Conservation (phyloP, 768 basidiomycete genomes). For the Panellus pusillus region DNA sequence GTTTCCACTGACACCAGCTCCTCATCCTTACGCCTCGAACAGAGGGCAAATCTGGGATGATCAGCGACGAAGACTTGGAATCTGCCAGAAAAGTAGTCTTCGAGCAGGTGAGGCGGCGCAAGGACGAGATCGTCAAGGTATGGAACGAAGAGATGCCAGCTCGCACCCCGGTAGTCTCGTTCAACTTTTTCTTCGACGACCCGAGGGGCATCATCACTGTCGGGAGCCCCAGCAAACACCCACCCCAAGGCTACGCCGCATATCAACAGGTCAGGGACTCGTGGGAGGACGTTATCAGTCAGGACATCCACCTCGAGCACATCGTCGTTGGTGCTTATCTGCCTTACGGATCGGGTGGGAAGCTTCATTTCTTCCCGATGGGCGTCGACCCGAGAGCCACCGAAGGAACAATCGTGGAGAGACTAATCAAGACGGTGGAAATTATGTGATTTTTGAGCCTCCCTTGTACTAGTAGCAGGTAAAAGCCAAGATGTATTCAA, state of each 20-base stretch:
- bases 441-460: neutral
- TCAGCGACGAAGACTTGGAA: slow-evolving; percentile 16
- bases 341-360: slow-evolving; percentile 8
- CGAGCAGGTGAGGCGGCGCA: slow-evolving; percentile 16
- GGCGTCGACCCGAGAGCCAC: neutral
- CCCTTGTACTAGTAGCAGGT: too few species aligned
- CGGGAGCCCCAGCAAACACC: slow-evolving; percentile 11
- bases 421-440: slow-evolving; percentile 16
- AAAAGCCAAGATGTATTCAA: neutral
- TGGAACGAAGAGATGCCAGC: slow-evolving; percentile 16
- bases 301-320: slow-evolving; percentile 20
- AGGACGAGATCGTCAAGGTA: slow-evolving; percentile 10
- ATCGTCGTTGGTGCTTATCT: slow-evolving; percentile 11
- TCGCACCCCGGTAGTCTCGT: slow-evolving; percentile 11
- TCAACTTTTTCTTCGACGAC: slow-evolving; percentile 14
- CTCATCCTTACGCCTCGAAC: neutral
- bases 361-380: slow-evolving; percentile 18
- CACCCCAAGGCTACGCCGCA: slow-evolving; percentile 16
- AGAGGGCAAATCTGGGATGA: slow-evolving; percentile 11
- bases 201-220: slow-evolving; percentile 12
- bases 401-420: slow-evolving; percentile 12
- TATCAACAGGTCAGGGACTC: slow-evolving; percentile 7
- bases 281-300: slow-evolving; percentile 18
- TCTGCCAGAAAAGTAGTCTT: slow-evolving; percentile 13
- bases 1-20: neutral